Base-by-base conservation (phyloP, 2,329 filamentous ascomycete genomes). In the Ophiostoma triangulosporum region DNA sequence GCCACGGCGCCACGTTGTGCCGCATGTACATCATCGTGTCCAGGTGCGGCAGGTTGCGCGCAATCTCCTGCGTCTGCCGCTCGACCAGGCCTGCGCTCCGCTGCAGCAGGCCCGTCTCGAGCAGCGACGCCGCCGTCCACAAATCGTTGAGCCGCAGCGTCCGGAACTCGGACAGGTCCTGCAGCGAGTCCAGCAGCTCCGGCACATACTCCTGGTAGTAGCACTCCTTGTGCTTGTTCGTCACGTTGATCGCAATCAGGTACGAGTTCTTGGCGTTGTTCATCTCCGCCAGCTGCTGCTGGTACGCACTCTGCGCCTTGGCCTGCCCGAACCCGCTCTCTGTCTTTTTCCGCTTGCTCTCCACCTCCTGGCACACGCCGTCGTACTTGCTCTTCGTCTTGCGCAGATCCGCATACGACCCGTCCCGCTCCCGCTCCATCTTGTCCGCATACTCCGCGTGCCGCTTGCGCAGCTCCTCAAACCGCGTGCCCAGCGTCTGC, bases 251-350 rank as follows among this genome's bases (percentile, higher is more conserved):
- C 57, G 82, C 79, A 63, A 98, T 95, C 57, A 98, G 73, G 65
- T 98, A 98, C n/a, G 86, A 89, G 67, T 98, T 98, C 74, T 98
- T 98, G 66, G 85, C 78, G 65, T 98, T 98, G 69, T 93, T 87
- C 93, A 97, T 97, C 61, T 98, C 93, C 56, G 83, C 71, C 56
- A 94, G 76, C 68, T 97, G 91, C 65, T 95, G 88, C 63, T 95
- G 88, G 68, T 95, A 98, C 35, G 88, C 83, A 65, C 81, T 84
- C 65, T 95, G 87, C 7, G 91, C 89, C 71, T 96, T 98, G 58
- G 80, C 72, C 70, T 95, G 96, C 66, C 97, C 91, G 64, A 93
- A 94, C n/a, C 89, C 82, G 48, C 85, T 85, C 63, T 98, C 93
- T 50, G 86, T 83, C 76, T 98, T 98, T 73, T 96, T 97, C 63